phyloP scores from a whole-genome alignment of 2,329 filamentous ascomycete species.

The Ophiocordyceps camponoti-rufipedis region DNA sequence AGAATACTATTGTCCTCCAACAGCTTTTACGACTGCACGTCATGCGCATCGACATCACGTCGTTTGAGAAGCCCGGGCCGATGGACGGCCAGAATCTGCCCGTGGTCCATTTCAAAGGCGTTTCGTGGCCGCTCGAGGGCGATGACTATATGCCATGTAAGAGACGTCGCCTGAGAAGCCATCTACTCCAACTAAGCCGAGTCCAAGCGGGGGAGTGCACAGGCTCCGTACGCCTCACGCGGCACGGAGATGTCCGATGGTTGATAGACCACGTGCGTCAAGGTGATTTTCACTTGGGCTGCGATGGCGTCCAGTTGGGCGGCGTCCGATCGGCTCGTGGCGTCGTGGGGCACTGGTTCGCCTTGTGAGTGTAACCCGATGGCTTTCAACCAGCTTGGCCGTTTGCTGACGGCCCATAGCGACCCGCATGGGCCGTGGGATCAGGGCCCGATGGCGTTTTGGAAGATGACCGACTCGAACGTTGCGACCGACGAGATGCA shows the following conservation, averaged over 20 bases:
- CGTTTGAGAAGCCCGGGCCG: slow-evolving; percentile 37
- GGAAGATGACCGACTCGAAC: slow-evolving; percentile 46
- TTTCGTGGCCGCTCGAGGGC: slow-evolving; percentile 41
- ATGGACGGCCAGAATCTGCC: slow-evolving; percentile 40
- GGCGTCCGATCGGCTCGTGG: slow-evolving; percentile 46
- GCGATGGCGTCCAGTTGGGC: slow-evolving; percentile 58
- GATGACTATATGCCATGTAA: slow-evolving; percentile 48
- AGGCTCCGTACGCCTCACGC: slow-evolving; percentile 47
- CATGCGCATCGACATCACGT: slow-evolving; percentile 45
- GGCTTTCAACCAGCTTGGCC: background rate
- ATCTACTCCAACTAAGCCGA: slow-evolving; percentile 4
- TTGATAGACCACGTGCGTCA: slow-evolving; percentile 45
- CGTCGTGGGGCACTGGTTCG: slow-evolving; percentile 62
- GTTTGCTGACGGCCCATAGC: background rate
- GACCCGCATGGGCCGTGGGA: slow-evolving; percentile 38
- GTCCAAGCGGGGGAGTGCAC: slow-evolving; percentile 8
- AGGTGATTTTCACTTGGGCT: slow-evolving; percentile 56
- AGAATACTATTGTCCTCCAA: too few species aligned
- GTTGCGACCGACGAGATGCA: slow-evolving; percentile 8
- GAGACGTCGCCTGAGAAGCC: too few species aligned
- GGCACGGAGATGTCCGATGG: slow-evolving; percentile 57
- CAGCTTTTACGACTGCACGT: slow-evolving; percentile 55
- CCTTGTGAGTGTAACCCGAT: slow-evolving; percentile 32
- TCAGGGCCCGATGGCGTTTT: slow-evolving; percentile 61
- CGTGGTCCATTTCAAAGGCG: slow-evolving; percentile 50